Conservation (phyloP, 192 early-diverging fungal species). For the Paraglomus occultum region DNA sequence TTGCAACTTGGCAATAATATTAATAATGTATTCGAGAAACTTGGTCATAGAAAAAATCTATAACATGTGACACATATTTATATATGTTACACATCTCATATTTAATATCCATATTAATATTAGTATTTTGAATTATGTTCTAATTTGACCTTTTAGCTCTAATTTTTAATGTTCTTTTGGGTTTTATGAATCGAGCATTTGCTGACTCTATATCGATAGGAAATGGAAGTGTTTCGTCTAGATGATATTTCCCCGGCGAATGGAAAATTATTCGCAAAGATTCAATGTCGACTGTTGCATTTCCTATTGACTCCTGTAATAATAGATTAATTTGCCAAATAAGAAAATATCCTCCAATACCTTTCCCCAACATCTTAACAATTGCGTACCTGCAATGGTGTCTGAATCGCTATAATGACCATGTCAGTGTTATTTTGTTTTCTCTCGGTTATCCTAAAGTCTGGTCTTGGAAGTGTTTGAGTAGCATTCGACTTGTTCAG, state of each 20-base stretch:
- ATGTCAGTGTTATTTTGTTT: not conserved
- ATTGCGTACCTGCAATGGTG: not conserved
- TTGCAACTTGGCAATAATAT: too few relatives aligned
- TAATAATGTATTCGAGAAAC: too few relatives aligned
- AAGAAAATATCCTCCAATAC: not conserved
- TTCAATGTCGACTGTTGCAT: conserved; percentile 8
- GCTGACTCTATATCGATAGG: conserved; percentile 5
- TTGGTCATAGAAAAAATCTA: too few relatives aligned
- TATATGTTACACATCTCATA: too few relatives aligned
- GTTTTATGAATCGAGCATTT: conserved; percentile 17
- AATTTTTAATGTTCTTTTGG: conserved; percentile 10
- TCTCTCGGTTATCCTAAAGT: conserved; percentile 11
- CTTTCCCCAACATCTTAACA: not conserved
- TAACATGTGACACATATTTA: too few relatives aligned
- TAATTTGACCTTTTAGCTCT: not conserved
- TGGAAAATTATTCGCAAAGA: conserved; percentile 5
- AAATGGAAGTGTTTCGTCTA: conserved; percentile 1
- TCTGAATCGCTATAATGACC: conserved; percentile 9
- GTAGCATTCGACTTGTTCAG: not conserved
- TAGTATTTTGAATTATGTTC: not conserved
- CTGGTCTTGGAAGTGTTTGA: not conserved
- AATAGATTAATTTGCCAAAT: conserved; percentile 1
- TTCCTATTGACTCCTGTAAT: conserved; percentile 6
- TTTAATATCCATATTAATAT: too few relatives aligned
- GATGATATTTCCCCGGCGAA: conserved; percentile 2